phyloP scores from a whole-genome alignment of 768 basidiomycete species.

The Phaeotremella fagi region DNA sequence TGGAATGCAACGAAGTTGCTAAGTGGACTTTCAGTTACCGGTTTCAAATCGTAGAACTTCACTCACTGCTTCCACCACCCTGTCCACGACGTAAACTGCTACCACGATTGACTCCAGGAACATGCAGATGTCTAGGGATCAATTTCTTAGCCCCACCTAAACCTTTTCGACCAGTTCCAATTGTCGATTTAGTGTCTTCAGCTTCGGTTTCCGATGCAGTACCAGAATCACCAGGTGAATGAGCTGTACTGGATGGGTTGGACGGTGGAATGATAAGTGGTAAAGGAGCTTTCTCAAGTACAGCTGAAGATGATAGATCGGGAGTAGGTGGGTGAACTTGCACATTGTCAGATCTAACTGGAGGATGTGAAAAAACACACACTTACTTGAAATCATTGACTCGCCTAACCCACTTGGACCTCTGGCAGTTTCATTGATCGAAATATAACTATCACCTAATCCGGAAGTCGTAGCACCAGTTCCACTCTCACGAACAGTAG shows the following conservation, averaged over 20 bases:
- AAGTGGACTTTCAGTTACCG: neutral
- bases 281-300: neutral
- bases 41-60: neutral
- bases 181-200: neutral
- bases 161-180: neutral
- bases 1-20: slow-evolving; percentile 5
- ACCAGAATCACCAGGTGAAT: slow-evolving; percentile 16
- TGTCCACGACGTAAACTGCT: neutral
- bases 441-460: slow-evolving; percentile 41
- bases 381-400: slow-evolving; percentile 21
- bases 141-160: slow-evolving; percentile 10
- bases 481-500: neutral
- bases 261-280: slow-evolving; percentile 1
- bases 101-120: slow-evolving; percentile 18
- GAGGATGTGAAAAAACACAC: neutral
- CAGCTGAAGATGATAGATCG: neutral
- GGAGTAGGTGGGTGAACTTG: slow-evolving; percentile 21
- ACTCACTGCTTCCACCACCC: slow-evolving; percentile 8
- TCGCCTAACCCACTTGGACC: neutral
- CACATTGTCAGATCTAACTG: neutral
- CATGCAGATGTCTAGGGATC: slow-evolving; percentile 39
- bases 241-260: neutral
- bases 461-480: too few relatives aligned
- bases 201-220: slow-evolving; percentile 4
- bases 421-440: slow-evolving; percentile 16